Percentiles rank a stretch among this genome's conserved stretches.
These are phyloP conservation scores for Cyberlindnera veronae DNA, from an alignment of 805 yeast genomes.

Conservation along the genomic window DNA sequence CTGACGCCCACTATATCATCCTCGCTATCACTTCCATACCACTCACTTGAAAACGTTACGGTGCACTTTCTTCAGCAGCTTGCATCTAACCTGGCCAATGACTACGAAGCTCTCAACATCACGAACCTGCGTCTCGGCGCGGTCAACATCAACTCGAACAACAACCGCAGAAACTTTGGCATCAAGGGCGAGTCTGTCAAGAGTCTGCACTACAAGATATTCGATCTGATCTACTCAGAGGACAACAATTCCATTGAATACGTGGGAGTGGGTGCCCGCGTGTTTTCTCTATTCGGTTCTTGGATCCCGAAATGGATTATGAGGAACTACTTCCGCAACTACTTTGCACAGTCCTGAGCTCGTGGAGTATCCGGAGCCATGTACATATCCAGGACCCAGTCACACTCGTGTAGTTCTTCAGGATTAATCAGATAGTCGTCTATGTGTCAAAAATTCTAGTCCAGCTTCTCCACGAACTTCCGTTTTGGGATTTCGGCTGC, in stretches of 20 bases:
- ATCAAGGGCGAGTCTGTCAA: conserved; percentile 23
- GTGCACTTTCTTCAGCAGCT: conserved; percentile 40
- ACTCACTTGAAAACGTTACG: conserved; percentile 58
- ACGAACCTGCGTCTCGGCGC: conserved; percentile 46
- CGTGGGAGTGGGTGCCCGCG: conserved; percentile 26
- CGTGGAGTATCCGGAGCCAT: no score
- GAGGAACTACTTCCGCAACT: conserved; percentile 14
- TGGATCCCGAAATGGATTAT: conserved; percentile 24
- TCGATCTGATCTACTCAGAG: conserved; percentile 23
- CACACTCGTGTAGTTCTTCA: no score
- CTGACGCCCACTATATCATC: conserved; percentile 56
- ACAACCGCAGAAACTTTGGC: conserved; percentile 18
- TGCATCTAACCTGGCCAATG: conserved; percentile 34
- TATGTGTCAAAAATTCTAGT: no score
- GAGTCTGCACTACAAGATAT: conserved; percentile 21
- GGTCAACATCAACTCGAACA: conserved; percentile 36
- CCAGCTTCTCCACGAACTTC: no score
- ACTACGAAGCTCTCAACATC: conserved; percentile 40
- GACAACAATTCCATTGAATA: conserved; percentile 17
- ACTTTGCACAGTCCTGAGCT: conserved; percentile 12
- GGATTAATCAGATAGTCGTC: no score
- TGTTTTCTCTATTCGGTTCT: conserved; percentile 16
- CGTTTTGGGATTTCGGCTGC: no score
- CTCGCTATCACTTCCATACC: conserved; percentile 54
- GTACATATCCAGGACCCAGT: no score